Evolutionary conservation across 129 eudicot genomes (phyloP).

Genomic region (Flaveria sonorensis): DNA sequence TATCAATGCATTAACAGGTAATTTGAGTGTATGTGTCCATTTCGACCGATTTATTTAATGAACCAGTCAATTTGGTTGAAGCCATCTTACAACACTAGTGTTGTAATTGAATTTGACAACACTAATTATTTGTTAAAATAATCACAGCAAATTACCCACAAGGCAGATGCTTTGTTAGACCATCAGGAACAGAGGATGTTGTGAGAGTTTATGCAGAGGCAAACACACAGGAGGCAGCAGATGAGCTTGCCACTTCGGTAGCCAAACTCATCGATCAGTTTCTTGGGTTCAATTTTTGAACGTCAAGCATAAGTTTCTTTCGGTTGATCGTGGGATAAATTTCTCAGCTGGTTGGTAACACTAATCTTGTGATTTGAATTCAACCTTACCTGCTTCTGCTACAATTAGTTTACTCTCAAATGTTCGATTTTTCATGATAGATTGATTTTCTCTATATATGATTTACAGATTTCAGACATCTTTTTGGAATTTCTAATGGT

Average conservation of each 20-base stretch:
- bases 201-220: conserved; percentile 93
- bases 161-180: conserved; percentile 89
- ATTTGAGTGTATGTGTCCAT: conserved; percentile 1
- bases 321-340: neutral
- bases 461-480: neutral
- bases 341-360: neutral
- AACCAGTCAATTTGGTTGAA: neutral
- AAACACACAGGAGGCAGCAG: conserved; percentile 69
- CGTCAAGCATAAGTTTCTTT: neutral
- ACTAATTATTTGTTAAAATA: neutral
- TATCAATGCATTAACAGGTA: conserved; percentile 66
- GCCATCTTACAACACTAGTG: too few relatives aligned
- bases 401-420: neutral
- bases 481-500: neutral
- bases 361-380: conserved; percentile 2
- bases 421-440: neutral
- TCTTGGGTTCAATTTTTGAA: conserved; percentile 48
- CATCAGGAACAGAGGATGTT: conserved; percentile 91
- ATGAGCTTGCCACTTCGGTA: conserved; percentile 61
- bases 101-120: neutral
- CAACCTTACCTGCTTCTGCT: conserved; percentile 4
- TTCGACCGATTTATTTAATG: neutral
- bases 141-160: conserved; percentile 54
- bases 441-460: neutral
- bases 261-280: conserved; percentile 57